Percentiles rank a stretch among this genome's conserved stretches.
These are phyloP conservation scores for Chlamydomonas reinhardtii DNA, from an alignment of 163 green algal genomes.

Conservation along the genomic window DNA sequence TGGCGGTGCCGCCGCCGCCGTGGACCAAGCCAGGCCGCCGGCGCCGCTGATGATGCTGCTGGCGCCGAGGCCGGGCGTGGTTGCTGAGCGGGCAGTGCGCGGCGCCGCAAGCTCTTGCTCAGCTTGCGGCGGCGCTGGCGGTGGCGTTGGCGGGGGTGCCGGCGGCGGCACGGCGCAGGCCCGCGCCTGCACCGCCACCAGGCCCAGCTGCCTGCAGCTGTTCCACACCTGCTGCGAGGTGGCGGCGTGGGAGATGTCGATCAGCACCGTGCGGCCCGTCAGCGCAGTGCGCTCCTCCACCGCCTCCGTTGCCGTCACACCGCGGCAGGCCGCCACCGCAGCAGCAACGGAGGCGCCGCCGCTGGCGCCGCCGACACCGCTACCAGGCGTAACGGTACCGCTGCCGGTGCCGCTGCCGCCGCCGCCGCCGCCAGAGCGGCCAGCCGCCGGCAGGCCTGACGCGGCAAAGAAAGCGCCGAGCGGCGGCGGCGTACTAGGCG, in stretches of 20 bases:
- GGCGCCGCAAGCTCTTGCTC: too few species aligned
- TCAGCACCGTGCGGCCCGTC: slow-evolving; percentile 26
- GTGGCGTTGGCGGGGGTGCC: background rate
- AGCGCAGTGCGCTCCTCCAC: slow-evolving; percentile 47
- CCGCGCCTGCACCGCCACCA: slow-evolving; percentile 17
- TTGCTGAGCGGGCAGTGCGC: background rate
- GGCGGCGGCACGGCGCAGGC: background rate
- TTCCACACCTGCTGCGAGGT: slow-evolving; percentile 59
- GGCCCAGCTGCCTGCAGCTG: slow-evolving; percentile 43
- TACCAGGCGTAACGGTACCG: too few species aligned
- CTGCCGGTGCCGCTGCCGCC: too few species aligned
- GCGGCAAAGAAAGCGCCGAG: too few species aligned
- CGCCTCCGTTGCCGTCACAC: background rate
- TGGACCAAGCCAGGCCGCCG: background rate
- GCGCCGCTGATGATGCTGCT: background rate
- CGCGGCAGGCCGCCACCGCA: background rate
- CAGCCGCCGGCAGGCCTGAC: too few species aligned
- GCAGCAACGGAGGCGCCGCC: background rate
- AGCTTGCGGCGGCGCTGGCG: background rate
- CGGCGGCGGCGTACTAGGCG: too few species aligned
- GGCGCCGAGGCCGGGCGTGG: background rate
- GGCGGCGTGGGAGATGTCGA: slow-evolving; percentile 61
- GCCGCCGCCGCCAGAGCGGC: too few species aligned
- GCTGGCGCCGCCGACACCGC: background rate
- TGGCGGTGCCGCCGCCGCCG: background rate